Conservation (phyloP, 805 yeast genomes). For the Candida ascalaphidarum region DNA sequence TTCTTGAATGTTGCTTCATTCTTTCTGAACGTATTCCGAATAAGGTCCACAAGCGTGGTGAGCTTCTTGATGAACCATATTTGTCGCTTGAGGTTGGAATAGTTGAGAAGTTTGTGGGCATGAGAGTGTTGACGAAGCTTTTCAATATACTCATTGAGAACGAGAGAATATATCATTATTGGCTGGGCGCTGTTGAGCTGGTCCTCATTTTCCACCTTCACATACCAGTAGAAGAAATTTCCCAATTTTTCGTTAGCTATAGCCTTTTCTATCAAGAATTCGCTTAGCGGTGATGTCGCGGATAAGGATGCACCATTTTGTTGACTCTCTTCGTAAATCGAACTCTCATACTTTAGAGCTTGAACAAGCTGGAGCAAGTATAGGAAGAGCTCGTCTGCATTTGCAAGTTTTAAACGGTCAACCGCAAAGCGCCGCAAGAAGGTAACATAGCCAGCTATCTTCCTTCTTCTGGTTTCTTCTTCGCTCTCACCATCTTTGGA, state of each 20-base stretch:
- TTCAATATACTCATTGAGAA: constrained; percentile 34
- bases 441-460: constrained; percentile 32
- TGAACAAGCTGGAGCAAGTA: constrained; percentile 87
- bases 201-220: constrained; percentile 81
- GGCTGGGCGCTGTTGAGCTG: constrained; percentile 13
- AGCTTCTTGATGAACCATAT: constrained; percentile 60
- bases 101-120: constrained; percentile 20
- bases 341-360: constrained; percentile 72
- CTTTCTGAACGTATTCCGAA: constrained; percentile 42
- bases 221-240: constrained; percentile 84
- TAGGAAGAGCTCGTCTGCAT: constrained; percentile 70
- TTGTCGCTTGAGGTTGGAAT: constrained; percentile 45
- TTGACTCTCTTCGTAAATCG: constrained; percentile 14
- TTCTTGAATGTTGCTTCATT: constrained; percentile 77
- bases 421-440: constrained; percentile 84
- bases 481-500: constrained; percentile 6
- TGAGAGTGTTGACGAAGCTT: constrained; percentile 19
- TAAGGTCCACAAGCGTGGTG: constrained; percentile 53
- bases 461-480: constrained; percentile 22
- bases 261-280: constrained; percentile 68
- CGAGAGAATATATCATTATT: constrained; percentile 20
- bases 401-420: constrained; percentile 67
- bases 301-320: constrained; percentile 14
- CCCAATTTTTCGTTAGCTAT: constrained; percentile 60
- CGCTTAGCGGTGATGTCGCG: constrained; percentile 66